phyloP scores from a whole-genome alignment of 805 yeast genomes.

The Saccharomycopsis guyanensis region DNA sequence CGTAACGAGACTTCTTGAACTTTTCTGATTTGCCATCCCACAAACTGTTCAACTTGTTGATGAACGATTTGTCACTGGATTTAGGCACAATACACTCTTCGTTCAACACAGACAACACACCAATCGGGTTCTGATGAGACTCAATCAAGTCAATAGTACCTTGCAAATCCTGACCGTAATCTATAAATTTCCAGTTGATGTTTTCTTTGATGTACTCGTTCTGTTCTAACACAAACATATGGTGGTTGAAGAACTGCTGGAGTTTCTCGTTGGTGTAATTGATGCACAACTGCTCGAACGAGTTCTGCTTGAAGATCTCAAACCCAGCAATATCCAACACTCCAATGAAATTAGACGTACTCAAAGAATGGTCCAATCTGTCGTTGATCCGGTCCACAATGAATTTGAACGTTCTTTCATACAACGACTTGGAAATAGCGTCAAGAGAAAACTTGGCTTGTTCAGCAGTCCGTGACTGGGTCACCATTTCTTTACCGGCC shows the following conservation, averaged over 20 bases:
- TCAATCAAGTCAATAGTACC: slow-evolving; percentile 93
- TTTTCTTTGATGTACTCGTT: slow-evolving; percentile 89
- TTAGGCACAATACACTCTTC: slow-evolving; percentile 95
- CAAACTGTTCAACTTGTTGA: slow-evolving; percentile 63
- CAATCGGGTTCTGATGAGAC: slow-evolving; percentile 55
- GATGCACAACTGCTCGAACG: slow-evolving; percentile 96
- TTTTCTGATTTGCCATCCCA: slow-evolving; percentile 48
- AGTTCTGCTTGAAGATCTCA: slow-evolving; percentile 89
- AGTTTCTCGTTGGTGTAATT: slow-evolving; percentile 94
- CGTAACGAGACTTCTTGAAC: slow-evolving; percentile 66
- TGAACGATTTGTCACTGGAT: slow-evolving; percentile 74
- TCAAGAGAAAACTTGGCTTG: slow-evolving; percentile 80
- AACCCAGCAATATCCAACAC: slow-evolving; percentile 96
- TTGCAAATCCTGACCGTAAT: slow-evolving; percentile 90
- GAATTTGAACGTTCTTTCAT: slow-evolving; percentile 74
- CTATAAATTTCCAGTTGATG: slow-evolving; percentile 94
- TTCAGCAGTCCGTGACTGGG: slow-evolving; percentile 66
- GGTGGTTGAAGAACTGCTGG: slow-evolving; percentile 96
- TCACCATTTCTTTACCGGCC: slow-evolving; percentile 84
- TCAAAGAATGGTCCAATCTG: slow-evolving; percentile 44
- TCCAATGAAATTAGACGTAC: slow-evolving; percentile 65
- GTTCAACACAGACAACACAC: slow-evolving; percentile 77
- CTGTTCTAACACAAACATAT: slow-evolving; percentile 93
- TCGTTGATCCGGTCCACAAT: slow-evolving; percentile 71
- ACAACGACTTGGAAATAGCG: slow-evolving; percentile 79